Percentiles rank a stretch among this genome's conserved stretches.
Conservation (phyloP, 495 filamentous ascomycete species). For the Oidiodendron maius region DNA sequence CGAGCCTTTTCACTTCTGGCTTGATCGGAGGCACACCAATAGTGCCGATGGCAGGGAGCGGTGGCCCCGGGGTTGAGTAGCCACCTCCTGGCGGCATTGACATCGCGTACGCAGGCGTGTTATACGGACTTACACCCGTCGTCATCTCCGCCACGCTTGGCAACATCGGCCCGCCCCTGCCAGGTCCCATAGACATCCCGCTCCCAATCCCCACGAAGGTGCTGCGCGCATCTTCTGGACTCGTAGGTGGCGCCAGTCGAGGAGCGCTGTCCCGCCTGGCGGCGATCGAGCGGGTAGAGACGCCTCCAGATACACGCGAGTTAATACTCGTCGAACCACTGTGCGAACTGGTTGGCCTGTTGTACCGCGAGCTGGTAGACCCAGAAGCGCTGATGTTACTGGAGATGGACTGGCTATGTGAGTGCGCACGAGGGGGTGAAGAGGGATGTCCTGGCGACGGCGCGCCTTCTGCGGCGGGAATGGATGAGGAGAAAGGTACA, state of each 20-base stretch:
- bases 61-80: slow-evolving; percentile 36
- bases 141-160: slow-evolving; percentile 50
- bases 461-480: slow-evolving; percentile 47
- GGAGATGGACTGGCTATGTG: slow-evolving; percentile 37
- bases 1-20: slow-evolving; percentile 14
- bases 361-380: slow-evolving; percentile 16
- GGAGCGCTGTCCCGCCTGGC: slow-evolving; percentile 36
- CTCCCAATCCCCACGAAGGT: slow-evolving; percentile 27
- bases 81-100: slow-evolving; percentile 18
- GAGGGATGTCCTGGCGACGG: slow-evolving; percentile 25
- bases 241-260: slow-evolving; percentile 27
- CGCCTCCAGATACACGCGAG: slow-evolving; percentile 5
- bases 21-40: slow-evolving; percentile 3
- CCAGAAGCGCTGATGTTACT: slow-evolving; percentile 28
- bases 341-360: slow-evolving; percentile 12
- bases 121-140: slow-evolving; percentile 48
- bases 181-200: slow-evolving; percentile 20
- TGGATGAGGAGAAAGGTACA: slow-evolving; percentile 68
- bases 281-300: slow-evolving; percentile 38
- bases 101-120: slow-evolving; percentile 43
- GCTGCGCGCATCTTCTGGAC: slow-evolving; percentile 24
- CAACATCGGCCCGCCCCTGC: slow-evolving; percentile 30
- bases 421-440: slow-evolving; percentile 32
- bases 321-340: slow-evolving; percentile 4
- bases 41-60: slow-evolving; percentile 29